A percentile compares a stretch with the other conserved stretches of the same genome.
Evolutionary conservation across 164 flowering plant species (phyloP).

Genomic region (Santalum album): DNA sequence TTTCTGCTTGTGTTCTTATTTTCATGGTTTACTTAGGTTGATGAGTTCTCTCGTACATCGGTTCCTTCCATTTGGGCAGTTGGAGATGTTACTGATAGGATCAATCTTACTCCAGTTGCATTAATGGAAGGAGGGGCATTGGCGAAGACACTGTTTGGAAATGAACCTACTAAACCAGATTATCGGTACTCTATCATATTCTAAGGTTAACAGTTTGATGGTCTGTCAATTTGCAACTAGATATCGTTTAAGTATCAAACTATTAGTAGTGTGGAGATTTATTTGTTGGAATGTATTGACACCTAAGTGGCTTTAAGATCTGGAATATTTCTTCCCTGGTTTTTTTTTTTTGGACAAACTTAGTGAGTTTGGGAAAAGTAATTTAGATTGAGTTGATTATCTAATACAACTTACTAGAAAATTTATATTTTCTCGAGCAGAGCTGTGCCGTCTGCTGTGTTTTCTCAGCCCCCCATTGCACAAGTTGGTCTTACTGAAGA

Average conservation of each 20-base stretch:
- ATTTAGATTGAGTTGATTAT: not conserved
- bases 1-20: not conserved
- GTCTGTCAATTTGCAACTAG: not conserved
- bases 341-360: not conserved
- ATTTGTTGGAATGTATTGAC: too few species aligned
- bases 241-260: too few species aligned
- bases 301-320: too few species aligned
- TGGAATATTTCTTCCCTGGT: not conserved
- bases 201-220: not conserved
- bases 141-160: slow-evolving; percentile 80
- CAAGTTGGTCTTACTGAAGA: slow-evolving; percentile 95
- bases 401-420: not conserved
- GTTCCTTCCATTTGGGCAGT: slow-evolving; percentile 99
- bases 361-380: not conserved
- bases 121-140: slow-evolving; percentile 96
- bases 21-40: slow-evolving; percentile 46
- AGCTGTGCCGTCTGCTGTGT: slow-evolving; percentile 86
- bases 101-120: slow-evolving; percentile 98
- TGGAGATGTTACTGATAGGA: slow-evolving; percentile 92
- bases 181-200: slow-evolving; percentile 35
- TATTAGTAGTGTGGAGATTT: too few species aligned
- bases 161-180: slow-evolving; percentile 79
- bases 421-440: slow-evolving; percentile 25
- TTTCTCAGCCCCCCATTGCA: slow-evolving; percentile 95
- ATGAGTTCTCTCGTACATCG: slow-evolving; percentile 81